Percentiles rank a stretch among this genome's conserved stretches.
Evolutionary conservation across 768 basidiomycete species (phyloP).

Genomic region (Trametes cingulata): DNA sequence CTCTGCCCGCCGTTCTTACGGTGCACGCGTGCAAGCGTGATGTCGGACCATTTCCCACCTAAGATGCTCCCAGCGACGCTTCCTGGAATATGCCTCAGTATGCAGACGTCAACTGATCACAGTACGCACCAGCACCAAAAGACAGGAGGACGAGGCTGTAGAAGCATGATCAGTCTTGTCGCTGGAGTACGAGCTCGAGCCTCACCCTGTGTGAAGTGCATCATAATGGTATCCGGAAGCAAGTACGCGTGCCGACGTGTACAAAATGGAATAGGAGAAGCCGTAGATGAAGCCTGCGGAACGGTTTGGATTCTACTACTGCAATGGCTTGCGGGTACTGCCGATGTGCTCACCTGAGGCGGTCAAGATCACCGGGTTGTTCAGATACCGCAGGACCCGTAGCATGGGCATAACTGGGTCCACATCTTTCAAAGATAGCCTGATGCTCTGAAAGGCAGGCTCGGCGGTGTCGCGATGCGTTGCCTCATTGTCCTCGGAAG

Average conservation of each 20-base stretch:
- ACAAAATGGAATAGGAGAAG: constrained; percentile 66
- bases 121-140: constrained; percentile 58
- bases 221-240: constrained; percentile 60
- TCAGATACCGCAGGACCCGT: constrained; percentile 55
- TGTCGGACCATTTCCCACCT: constrained; percentile 61
- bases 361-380: constrained; percentile 66
- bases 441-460: constrained; percentile 32
- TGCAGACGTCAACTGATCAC: constrained; percentile 11
- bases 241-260: constrained; percentile 73
- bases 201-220: constrained; percentile 52
- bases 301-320: background rate
- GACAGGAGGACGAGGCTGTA: constrained; percentile 70
- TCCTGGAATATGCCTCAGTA: constrained; percentile 33
- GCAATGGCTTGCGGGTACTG: background rate
- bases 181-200: no score
- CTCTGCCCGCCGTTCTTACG: constrained; percentile 45
- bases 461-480: background rate
- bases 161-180: background rate
- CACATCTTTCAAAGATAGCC: constrained; percentile 62
- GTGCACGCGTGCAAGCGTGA: constrained; percentile 42
- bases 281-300: constrained; percentile 67
- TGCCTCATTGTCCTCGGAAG: background rate
- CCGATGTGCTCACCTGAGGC: constrained; percentile 61
- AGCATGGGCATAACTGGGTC: constrained; percentile 69
- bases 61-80: constrained; percentile 52